phyloP scores from a whole-genome alignment of 345 rosid genomes.

The Gossypium turneri region DNA sequence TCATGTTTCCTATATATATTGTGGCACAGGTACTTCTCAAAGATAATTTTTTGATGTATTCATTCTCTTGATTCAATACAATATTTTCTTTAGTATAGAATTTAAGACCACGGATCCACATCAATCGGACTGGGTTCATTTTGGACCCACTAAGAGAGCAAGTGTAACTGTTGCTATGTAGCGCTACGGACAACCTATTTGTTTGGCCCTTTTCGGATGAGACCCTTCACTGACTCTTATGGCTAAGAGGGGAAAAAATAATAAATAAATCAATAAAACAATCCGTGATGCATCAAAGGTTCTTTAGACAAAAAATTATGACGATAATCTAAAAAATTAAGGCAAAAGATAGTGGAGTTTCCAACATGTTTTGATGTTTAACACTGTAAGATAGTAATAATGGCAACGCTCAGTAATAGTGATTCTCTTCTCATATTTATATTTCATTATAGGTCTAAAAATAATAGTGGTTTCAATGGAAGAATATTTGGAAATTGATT shows the following conservation, averaged over 20 bases:
- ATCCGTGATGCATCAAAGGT: neutral
- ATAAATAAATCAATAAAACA: neutral
- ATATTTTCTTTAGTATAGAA: too few relatives aligned
- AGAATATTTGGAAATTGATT: neutral
- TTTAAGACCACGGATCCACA: neutral
- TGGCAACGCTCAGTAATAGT: too few relatives aligned
- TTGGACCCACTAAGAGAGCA: conserved; percentile 10
- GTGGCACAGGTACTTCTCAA: too few relatives aligned
- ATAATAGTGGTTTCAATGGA: neutral
- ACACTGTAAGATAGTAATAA: too few relatives aligned
- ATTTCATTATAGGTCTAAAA: neutral
- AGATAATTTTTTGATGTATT: too few relatives aligned
- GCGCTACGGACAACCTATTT: neutral
- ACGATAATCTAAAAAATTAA: too few relatives aligned
- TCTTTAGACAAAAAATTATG: too few relatives aligned
- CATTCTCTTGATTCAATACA: too few relatives aligned
- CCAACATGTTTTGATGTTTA: too few relatives aligned
- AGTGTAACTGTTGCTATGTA: neutral
- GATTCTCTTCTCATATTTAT: too few relatives aligned
- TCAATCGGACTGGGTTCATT: conserved; percentile 6
- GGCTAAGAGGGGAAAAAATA: neutral
- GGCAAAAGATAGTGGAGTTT: too few relatives aligned
- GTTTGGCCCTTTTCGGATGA: neutral
- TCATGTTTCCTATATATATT: too few relatives aligned
- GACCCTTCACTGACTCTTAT: neutral